Evolutionary conservation across 139 green algal species (phyloP).

Genomic region (Chlamydomonas schloesseri): DNA sequence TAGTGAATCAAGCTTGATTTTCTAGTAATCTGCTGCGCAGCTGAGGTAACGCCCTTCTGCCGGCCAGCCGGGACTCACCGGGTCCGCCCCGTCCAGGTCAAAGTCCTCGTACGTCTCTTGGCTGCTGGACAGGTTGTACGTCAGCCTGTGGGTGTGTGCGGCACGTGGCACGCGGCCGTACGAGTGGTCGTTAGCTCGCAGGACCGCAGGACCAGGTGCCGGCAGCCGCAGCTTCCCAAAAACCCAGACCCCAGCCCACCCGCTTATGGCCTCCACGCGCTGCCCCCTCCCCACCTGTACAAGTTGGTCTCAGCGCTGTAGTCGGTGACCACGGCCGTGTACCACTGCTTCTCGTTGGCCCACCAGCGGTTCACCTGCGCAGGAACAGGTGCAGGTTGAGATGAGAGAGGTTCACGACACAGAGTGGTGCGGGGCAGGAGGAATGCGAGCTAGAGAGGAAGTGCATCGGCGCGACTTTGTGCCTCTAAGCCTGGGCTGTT

Average conservation of each 20-base stretch:
- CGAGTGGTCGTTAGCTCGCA: neutral
- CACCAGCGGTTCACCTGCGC: conserved; percentile 51
- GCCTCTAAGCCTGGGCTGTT: too few species aligned
- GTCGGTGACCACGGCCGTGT: conserved; percentile 51
- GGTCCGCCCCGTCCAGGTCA: conserved; percentile 16
- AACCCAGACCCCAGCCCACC: too few species aligned
- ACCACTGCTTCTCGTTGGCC: conserved; percentile 47
- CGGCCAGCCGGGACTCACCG: too few species aligned
- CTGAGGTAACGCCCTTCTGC: too few species aligned
- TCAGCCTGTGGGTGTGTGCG: conserved; percentile 44
- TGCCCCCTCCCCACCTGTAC: conserved; percentile 42
- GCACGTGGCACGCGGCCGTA: too few species aligned
- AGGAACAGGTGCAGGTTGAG: conserved; percentile 15
- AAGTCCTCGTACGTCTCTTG: conserved; percentile 55
- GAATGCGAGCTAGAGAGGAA: neutral
- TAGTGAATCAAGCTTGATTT: too few species aligned
- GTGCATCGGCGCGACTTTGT: too few species aligned
- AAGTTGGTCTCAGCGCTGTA: conserved; percentile 17
- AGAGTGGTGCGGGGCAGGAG: neutral
- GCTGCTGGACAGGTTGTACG: conserved; percentile 53
- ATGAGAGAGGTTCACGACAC: too few species aligned
- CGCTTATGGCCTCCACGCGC: too few species aligned
- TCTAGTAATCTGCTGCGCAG: too few species aligned
- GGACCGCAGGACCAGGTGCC: too few species aligned
- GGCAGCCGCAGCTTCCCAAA: too few species aligned